Conservation (phyloP, 2,329 filamentous ascomycete genomes). For the Plectosphaerella cucumerina region DNA sequence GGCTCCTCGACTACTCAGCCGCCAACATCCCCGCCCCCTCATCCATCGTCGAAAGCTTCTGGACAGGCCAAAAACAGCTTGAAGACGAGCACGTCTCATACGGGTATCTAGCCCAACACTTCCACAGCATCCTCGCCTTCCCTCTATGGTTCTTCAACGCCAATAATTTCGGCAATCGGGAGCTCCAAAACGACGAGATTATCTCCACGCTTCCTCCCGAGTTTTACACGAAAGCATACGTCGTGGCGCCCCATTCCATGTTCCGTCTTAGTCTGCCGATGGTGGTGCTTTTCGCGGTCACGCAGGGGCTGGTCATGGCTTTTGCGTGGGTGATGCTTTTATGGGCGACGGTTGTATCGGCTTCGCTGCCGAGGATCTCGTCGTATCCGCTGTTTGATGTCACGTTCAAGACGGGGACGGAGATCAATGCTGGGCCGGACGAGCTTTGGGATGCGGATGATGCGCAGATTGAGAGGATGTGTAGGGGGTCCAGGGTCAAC, state of each 20-base stretch:
- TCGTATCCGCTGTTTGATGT: slow-evolving; percentile 7
- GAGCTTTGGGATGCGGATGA: background rate
- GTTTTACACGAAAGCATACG: slow-evolving; percentile 15
- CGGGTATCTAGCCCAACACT: slow-evolving; percentile 14
- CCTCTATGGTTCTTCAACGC: slow-evolving; percentile 19
- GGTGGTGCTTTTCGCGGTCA: background rate
- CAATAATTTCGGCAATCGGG: slow-evolving; percentile 17
- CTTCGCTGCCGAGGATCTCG: slow-evolving; percentile 1
- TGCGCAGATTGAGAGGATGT: background rate
- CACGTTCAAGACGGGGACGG: slow-evolving; percentile 2
- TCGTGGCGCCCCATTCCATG: slow-evolving; percentile 10
- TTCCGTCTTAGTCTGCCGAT: slow-evolving; percentile 7
- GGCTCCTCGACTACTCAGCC: slow-evolving; percentile 14
- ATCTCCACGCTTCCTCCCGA: slow-evolving; percentile 9
- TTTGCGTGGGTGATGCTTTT: slow-evolving; percentile 5
- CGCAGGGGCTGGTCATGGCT: background rate
- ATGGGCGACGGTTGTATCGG: slow-evolving; percentile 1
- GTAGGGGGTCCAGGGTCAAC: background rate
- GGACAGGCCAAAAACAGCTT: slow-evolving; percentile 5
- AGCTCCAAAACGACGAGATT: slow-evolving; percentile 3
- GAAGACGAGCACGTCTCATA: slow-evolving; percentile 3
- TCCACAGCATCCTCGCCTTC: slow-evolving; percentile 15
- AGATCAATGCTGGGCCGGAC: background rate
- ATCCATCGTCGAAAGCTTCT: slow-evolving; percentile 14
- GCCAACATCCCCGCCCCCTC: slow-evolving; percentile 13